phyloP scores from a whole-genome alignment of 2,329 filamentous ascomycete species.

The Septoria petroselini region DNA sequence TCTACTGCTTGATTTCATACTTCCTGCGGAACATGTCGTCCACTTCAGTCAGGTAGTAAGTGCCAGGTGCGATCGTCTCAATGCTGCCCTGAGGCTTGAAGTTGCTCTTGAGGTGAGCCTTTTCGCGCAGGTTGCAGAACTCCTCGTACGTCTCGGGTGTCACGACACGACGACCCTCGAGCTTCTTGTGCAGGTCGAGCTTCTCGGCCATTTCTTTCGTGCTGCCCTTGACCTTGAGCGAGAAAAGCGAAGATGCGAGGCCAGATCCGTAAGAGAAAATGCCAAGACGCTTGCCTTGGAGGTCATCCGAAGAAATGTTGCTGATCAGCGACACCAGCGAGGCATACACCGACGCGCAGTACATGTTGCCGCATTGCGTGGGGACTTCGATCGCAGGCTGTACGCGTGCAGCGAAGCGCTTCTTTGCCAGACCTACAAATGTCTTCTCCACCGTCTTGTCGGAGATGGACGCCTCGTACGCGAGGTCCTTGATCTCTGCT shows the following conservation, averaged over 20 bases:
- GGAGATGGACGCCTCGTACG: constrained; percentile 48
- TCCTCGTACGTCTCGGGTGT: constrained; percentile 51
- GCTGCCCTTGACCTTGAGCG: constrained; percentile 48
- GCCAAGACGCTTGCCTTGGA: constrained; percentile 52
- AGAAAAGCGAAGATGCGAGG: constrained; percentile 52
- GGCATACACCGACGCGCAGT: constrained; percentile 53
- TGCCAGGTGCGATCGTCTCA: constrained; percentile 47
- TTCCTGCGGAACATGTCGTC: constrained; percentile 52
- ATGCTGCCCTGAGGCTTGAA: constrained; percentile 47
- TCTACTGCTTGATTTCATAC: constrained; percentile 51
- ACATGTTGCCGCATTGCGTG: constrained; percentile 56
- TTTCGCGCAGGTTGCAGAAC: constrained; percentile 53
- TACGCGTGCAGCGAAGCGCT: constrained; percentile 50
- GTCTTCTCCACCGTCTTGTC: constrained; percentile 55
- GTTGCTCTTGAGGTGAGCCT: constrained; percentile 51
- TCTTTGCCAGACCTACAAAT: constrained; percentile 52
- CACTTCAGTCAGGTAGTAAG: constrained; percentile 52
- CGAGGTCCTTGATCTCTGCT: constrained; percentile 47
- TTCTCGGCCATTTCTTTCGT: constrained; percentile 48
- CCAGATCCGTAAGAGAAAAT: constrained; percentile 55
- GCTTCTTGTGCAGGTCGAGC: constrained; percentile 47
- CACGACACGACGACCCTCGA: constrained; percentile 47
- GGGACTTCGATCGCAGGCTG: constrained; percentile 51
- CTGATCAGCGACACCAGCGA: constrained; percentile 49
- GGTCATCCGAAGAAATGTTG: constrained; percentile 45